phyloP scores from a whole-genome alignment of 2,329 filamentous ascomycete genomes.

The Neofusicoccum ribis region DNA sequence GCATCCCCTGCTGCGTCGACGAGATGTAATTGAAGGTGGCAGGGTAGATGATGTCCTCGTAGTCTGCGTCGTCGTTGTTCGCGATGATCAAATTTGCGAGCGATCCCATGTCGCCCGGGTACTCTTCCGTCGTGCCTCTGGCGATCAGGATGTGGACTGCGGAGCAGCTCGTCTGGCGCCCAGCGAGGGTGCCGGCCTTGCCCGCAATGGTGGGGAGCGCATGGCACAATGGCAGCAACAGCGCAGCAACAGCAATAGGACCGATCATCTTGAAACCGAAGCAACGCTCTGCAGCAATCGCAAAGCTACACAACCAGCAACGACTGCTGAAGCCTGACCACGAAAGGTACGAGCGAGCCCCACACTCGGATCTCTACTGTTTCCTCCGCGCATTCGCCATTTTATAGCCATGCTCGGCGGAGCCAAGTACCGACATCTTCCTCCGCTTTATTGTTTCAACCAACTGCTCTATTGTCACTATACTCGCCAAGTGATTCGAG shows the following conservation, averaged over 20 bases:
- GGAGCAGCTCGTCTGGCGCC: conserved; percentile 11
- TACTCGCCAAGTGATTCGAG: neutral
- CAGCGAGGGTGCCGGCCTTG: neutral
- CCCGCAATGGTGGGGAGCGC: conserved; percentile 1
- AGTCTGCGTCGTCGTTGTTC: conserved; percentile 6
- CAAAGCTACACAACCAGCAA: neutral
- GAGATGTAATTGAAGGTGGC: neutral
- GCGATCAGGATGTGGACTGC: conserved; percentile 6
- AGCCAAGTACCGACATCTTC: neutral
- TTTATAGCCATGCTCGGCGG: neutral
- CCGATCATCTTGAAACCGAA: neutral
- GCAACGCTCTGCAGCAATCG: neutral
- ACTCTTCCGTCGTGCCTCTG: conserved; percentile 15
- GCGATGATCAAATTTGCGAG: conserved; percentile 14
- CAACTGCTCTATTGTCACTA: neutral
- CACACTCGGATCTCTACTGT: neutral
- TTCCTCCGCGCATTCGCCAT: neutral
- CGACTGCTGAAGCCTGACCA: neutral
- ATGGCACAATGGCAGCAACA: conserved; percentile 5
- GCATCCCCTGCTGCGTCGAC: conserved; percentile 3
- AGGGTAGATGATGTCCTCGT: conserved; percentile 15
- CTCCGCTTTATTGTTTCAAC: neutral
- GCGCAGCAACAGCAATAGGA: neutral
- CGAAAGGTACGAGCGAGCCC: neutral
- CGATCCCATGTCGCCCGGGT: conserved; percentile 9